These are phyloP conservation scores for Lumnitzera littorea DNA, from an alignment of 345 rosid species.

Conservation along the genomic window DNA sequence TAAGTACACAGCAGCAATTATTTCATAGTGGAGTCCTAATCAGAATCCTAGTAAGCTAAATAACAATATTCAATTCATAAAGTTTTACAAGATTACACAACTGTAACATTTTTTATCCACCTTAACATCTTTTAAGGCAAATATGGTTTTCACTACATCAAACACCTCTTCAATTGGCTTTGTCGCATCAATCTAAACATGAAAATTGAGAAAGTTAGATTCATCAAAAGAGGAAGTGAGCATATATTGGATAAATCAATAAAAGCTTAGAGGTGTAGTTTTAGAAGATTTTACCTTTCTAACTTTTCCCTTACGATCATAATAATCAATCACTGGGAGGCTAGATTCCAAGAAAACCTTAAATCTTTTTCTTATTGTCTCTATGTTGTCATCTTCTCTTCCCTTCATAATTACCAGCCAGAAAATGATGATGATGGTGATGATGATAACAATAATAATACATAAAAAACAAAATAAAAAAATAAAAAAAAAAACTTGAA, in stretches of 20 bases:
- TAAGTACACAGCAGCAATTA: too few relatives aligned
- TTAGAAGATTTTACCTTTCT: conserved; percentile 31
- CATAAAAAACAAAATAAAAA: too few relatives aligned
- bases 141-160: conserved; percentile 40
- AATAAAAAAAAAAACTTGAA: too few relatives aligned
- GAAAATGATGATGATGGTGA: not conserved
- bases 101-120: not conserved
- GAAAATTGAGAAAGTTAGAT: conserved; percentile 8
- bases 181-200: conserved; percentile 54
- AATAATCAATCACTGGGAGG: conserved; percentile 47
- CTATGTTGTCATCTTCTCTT: conserved; percentile 70
- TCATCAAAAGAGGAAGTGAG: not conserved
- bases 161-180: conserved; percentile 60
- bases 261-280: not conserved
- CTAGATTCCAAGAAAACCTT: conserved; percentile 57
- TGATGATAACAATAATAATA: conserved; percentile 1
- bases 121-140: conserved; percentile 40
- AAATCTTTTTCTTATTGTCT: conserved; percentile 55
- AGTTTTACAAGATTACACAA: too few relatives aligned
- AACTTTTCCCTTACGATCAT: conserved; percentile 49
- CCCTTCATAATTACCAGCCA: conserved; percentile 31
- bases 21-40: too few relatives aligned
- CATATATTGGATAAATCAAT: too few relatives aligned
- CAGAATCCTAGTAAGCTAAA: too few relatives aligned
- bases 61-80: too few relatives aligned